These are phyloP conservation scores for Gonapodya prolifera DNA, from an alignment of 192 early-diverging fungal species.

Conservation along the genomic window DNA sequence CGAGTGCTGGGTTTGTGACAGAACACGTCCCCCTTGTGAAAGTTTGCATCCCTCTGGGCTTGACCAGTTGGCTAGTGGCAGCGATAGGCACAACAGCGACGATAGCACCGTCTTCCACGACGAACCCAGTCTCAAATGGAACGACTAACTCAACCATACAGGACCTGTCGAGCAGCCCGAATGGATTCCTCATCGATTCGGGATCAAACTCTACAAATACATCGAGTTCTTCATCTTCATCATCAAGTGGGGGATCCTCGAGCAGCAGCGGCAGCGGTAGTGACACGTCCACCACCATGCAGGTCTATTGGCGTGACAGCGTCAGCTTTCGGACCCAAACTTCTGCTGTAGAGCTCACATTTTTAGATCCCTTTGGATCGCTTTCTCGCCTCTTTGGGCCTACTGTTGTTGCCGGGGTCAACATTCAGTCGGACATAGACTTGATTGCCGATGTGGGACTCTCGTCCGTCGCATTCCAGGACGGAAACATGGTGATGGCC, in stretches of 20 bases:
- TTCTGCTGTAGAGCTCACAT: not conserved
- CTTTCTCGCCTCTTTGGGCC: not conserved
- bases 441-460: not conserved
- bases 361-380: not conserved
- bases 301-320: not conserved
- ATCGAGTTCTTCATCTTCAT: not conserved
- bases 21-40: no score
- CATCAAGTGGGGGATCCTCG: not conserved
- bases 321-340: not conserved
- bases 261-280: not conserved
- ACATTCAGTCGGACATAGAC: not conserved
- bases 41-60: not conserved
- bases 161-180: no score
- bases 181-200: not conserved
- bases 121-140: not conserved
- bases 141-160: not conserved
- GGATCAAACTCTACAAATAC: not conserved
- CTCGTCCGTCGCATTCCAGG: not conserved
- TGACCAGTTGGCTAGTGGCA: not conserved
- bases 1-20: no score
- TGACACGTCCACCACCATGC: not conserved
- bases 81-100: not conserved
- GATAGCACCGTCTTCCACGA: not conserved
- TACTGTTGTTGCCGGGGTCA: not conserved
- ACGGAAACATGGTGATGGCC: not conserved